phyloP scores from a whole-genome alignment of 2,329 filamentous ascomycete species.

The Massarina eburnea region DNA sequence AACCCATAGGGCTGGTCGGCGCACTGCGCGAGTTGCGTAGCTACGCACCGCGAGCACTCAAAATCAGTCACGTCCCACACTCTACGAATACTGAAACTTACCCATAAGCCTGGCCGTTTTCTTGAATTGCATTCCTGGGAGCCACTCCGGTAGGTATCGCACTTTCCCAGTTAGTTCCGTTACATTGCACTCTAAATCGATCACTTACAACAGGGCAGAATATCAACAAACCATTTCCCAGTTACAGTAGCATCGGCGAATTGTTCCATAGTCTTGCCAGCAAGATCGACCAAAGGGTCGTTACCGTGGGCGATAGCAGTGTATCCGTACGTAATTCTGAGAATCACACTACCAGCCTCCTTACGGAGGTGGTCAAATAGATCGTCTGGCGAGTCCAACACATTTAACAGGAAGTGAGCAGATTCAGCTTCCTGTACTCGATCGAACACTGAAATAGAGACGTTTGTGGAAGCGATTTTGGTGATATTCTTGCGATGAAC shows the following conservation, averaged over 20 bases:
- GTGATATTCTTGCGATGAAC: slow-evolving; percentile 26
- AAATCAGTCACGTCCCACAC: too few species aligned
- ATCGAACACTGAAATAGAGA: slow-evolving; percentile 21
- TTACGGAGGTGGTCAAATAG: slow-evolving; percentile 25
- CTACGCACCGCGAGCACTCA: too few species aligned
- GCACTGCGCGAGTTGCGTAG: slow-evolving; percentile 26
- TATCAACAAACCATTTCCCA: slow-evolving; percentile 51
- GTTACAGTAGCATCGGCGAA: slow-evolving; percentile 47
- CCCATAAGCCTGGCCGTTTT: slow-evolving; percentile 40
- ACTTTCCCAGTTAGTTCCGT: slow-evolving; percentile 15
- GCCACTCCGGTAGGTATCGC: slow-evolving; percentile 48
- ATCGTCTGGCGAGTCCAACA: slow-evolving; percentile 18
- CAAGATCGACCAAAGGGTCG: slow-evolving; percentile 50
- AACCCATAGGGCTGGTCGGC: slow-evolving; percentile 46
- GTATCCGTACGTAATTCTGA: slow-evolving; percentile 45
- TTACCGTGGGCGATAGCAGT: slow-evolving; percentile 42
- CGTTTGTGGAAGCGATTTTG: slow-evolving; percentile 20
- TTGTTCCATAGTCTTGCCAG: slow-evolving; percentile 42
- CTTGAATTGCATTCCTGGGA: slow-evolving; percentile 50
- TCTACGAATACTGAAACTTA: too few species aligned
- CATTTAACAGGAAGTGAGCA: slow-evolving; percentile 23
- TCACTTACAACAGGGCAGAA: slow-evolving; percentile 45
- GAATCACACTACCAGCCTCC: slow-evolving; percentile 29
- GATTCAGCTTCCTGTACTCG: slow-evolving; percentile 23
- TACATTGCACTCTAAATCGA: neutral